These are phyloP conservation scores for Umbelopsis sp. DNA, from an alignment of 192 early-diverging fungal species.

Conservation along the genomic window DNA sequence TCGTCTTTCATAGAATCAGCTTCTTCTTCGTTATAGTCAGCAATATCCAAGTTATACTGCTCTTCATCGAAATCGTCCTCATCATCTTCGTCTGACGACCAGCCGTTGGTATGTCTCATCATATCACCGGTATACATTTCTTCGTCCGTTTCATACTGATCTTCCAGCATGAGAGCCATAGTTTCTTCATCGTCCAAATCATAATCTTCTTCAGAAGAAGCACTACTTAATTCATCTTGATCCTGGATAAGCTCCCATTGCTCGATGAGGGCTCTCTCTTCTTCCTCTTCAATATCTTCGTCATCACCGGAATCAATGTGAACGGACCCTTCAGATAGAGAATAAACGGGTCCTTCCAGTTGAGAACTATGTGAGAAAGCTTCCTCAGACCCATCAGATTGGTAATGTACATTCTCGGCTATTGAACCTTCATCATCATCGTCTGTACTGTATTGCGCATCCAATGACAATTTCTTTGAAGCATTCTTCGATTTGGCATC, in stretches of 20 bases:
- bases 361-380: not conserved
- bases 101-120: not conserved
- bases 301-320: constrained; percentile 38
- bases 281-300: constrained; percentile 40
- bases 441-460: not conserved
- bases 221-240: constrained; percentile 17
- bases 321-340: constrained; percentile 5
- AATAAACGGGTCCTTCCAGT: not conserved
- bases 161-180: constrained; percentile 12
- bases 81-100: constrained; percentile 34
- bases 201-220: constrained; percentile 8
- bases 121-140: constrained; percentile 2
- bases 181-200: constrained; percentile 20
- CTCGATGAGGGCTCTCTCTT: constrained; percentile 35
- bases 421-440: constrained; percentile 39
- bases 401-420: constrained; percentile 36
- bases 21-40: constrained; percentile 16
- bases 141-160: constrained; percentile 1
- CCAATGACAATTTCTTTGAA: constrained; percentile 28
- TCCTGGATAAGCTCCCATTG: constrained; percentile 28
- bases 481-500: not conserved
- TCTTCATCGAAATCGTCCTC: constrained; percentile 29
- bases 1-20: constrained; percentile 26
- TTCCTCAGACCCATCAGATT: not conserved
- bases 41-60: not conserved